These are phyloP conservation scores for Dactylellina drechsleri DNA, from an alignment of 2,329 filamentous ascomycete genomes.

Conservation along the genomic window DNA sequence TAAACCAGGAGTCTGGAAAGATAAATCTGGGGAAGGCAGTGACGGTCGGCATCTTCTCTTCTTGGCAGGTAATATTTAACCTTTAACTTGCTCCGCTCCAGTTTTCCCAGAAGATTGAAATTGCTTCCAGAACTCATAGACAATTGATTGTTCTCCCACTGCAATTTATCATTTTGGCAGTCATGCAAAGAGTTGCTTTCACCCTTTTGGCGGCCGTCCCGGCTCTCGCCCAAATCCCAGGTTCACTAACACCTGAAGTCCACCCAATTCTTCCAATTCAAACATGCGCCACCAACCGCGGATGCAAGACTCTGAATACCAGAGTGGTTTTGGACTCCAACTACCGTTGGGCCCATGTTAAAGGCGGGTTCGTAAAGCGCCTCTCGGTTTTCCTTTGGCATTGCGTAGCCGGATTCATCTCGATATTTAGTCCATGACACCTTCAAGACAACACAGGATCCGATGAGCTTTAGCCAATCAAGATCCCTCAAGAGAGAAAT, in stretches of 20 bases:
- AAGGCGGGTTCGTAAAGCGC: conserved; percentile 43
- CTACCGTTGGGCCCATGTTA: conserved; percentile 69
- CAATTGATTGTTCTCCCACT: not conserved
- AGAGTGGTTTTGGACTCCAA: conserved; percentile 69
- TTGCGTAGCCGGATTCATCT: too few species aligned
- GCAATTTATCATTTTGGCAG: not conserved
- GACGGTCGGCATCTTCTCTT: not conserved
- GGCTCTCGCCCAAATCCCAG: conserved; percentile 67
- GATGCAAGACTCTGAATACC: conserved; percentile 67
- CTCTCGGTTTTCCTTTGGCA: too few species aligned
- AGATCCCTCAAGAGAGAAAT: not conserved
- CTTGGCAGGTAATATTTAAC: conserved; percentile 1
- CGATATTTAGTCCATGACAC: too few species aligned
- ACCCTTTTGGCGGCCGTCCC: conserved; percentile 26
- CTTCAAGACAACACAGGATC: not conserved
- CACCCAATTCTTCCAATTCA: conserved; percentile 68
- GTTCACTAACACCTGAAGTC: conserved; percentile 65
- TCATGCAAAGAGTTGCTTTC: conserved; percentile 24
- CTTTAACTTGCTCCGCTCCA: not conserved
- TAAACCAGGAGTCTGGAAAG: not conserved
- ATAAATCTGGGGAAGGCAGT: not conserved
- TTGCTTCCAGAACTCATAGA: not conserved
- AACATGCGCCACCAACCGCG: conserved; percentile 66
- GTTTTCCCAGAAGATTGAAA: not conserved
- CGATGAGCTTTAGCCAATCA: not conserved